These are phyloP conservation scores for Termitomyces bulborhizus DNA, from an alignment of 768 basidiomycete genomes.

Conservation along the genomic window DNA sequence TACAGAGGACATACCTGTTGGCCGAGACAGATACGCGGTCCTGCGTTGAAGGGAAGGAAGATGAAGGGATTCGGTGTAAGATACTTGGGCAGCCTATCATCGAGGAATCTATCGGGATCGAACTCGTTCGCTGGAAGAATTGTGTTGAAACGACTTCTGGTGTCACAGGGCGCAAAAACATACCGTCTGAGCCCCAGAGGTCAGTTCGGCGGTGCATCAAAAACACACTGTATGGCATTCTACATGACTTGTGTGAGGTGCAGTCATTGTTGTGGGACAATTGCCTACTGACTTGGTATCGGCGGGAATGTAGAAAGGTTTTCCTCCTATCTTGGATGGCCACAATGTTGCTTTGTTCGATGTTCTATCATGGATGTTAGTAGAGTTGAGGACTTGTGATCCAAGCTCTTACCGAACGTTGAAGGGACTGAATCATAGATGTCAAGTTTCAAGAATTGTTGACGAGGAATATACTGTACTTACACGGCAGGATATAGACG, in stretches of 20 bases:
- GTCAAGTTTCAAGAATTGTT: background rate
- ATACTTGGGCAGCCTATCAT: slow-evolving; percentile 47
- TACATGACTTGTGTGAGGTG: slow-evolving; percentile 11
- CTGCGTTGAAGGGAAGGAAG: slow-evolving; percentile 65
- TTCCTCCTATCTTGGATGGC: slow-evolving; percentile 18
- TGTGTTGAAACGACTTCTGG: background rate
- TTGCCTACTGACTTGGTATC: slow-evolving; percentile 18
- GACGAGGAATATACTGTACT: slow-evolving; percentile 3
- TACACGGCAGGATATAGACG: slow-evolving; percentile 34
- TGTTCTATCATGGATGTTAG: slow-evolving; percentile 9
- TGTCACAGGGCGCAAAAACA: background rate
- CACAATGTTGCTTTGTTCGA: slow-evolving; percentile 23
- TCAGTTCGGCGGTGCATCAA: slow-evolving; percentile 37
- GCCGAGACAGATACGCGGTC: slow-evolving; percentile 58
- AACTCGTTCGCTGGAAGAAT: slow-evolving; percentile 38
- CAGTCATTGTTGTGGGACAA: background rate
- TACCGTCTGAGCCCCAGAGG: slow-evolving; percentile 58
- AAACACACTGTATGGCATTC: slow-evolving; percentile 25
- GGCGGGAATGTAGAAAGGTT: slow-evolving; percentile 32
- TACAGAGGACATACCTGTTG: slow-evolving; percentile 26
- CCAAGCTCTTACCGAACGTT: slow-evolving; percentile 18
- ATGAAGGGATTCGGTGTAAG: slow-evolving; percentile 58
- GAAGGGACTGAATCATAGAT: slow-evolving; percentile 15
- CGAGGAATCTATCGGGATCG: slow-evolving; percentile 63
- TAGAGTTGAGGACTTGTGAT: background rate